Evolutionary conservation across 495 filamentous ascomycete genomes (phyloP).

Genomic region (Bombardia bombarda): DNA sequence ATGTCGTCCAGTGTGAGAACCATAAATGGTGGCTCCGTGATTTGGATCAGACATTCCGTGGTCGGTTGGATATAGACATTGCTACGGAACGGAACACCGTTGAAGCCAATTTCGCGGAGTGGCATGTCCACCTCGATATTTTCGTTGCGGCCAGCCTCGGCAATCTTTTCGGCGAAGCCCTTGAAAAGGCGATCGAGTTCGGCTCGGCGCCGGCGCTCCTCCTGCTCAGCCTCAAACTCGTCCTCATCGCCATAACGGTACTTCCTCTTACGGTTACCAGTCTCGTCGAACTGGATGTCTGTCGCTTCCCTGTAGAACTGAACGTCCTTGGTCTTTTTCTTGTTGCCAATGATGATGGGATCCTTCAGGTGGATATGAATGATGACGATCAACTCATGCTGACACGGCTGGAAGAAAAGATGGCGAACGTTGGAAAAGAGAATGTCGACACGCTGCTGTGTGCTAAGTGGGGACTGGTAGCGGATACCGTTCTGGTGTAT

Average conservation of each 20-base stretch:
- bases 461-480: slow-evolving; percentile 80
- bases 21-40: slow-evolving; percentile 95
- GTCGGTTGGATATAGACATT: slow-evolving; percentile 93
- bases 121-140: slow-evolving; percentile 88
- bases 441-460: slow-evolving; percentile 78
- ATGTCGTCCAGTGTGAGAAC: slow-evolving; percentile 92
- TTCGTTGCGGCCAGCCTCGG: slow-evolving; percentile 80
- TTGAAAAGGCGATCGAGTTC: slow-evolving; percentile 92
- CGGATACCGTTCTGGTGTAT: slow-evolving; percentile 99
- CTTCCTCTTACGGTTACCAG: slow-evolving; percentile 93
- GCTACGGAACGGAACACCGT: slow-evolving; percentile 88
- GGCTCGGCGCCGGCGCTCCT: slow-evolving; percentile 85
- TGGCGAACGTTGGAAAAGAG: slow-evolving; percentile 98
- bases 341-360: slow-evolving; percentile 96
- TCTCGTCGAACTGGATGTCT: slow-evolving; percentile 98
- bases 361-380: slow-evolving; percentile 98
- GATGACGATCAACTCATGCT: slow-evolving; percentile 92
- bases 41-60: slow-evolving; percentile 94
- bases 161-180: slow-evolving; percentile 93
- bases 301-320: slow-evolving; percentile 98
- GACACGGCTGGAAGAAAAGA: slow-evolving; percentile 96
- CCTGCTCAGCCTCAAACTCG: slow-evolving; percentile 97
- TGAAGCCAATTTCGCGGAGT: slow-evolving; percentile 93
- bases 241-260: slow-evolving; percentile 99
- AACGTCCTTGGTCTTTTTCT: slow-evolving; percentile 91